Evolutionary conservation across 2,329 filamentous ascomycete genomes (phyloP).

Genomic region (Westerdykella ornata): DNA sequence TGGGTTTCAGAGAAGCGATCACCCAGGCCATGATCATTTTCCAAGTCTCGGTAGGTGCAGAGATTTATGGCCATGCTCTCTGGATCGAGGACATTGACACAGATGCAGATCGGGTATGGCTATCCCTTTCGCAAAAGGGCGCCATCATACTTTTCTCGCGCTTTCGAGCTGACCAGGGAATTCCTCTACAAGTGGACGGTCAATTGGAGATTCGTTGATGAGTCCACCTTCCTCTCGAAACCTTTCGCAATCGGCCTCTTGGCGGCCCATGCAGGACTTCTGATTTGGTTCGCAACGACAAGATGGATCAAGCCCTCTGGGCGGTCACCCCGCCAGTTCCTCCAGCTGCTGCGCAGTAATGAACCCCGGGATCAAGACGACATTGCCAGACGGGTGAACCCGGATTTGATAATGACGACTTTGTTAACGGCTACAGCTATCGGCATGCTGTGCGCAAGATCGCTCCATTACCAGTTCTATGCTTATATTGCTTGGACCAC

Average conservation of each 20-base stretch:
- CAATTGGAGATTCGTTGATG: conserved; percentile 94
- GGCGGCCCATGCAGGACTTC: conserved; percentile 56
- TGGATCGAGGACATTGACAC: conserved; percentile 6
- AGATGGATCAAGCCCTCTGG: conserved; percentile 67
- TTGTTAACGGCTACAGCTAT: conserved; percentile 70
- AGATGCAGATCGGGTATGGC: conserved; percentile 46
- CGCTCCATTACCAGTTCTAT: conserved; percentile 93
- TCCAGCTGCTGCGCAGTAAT: conserved; percentile 43
- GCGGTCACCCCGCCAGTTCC: conserved; percentile 52
- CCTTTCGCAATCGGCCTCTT: conserved; percentile 64
- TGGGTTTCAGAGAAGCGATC: conserved; percentile 60
- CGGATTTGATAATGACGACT: conserved; percentile 67
- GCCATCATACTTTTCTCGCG: conserved; percentile 66
- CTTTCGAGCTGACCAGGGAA: conserved; percentile 84
- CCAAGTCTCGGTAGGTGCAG: conserved; percentile 64
- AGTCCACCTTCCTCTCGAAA: conserved; percentile 68
- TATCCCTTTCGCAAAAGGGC: conserved; percentile 64
- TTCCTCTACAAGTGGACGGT: conserved; percentile 99
- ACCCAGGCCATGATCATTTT: conserved; percentile 64
- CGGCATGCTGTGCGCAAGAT: conserved; percentile 78
- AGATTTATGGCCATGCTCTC: conserved; percentile 1
- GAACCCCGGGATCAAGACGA: conserved; percentile 47
- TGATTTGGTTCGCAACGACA: conserved; percentile 58
- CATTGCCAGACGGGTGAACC: conserved; percentile 56
- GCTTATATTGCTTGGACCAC: conserved; percentile 85